Conservation (phyloP, 139 green algal genomes). For the Auxenochlorella pyrenoidosa region DNA sequence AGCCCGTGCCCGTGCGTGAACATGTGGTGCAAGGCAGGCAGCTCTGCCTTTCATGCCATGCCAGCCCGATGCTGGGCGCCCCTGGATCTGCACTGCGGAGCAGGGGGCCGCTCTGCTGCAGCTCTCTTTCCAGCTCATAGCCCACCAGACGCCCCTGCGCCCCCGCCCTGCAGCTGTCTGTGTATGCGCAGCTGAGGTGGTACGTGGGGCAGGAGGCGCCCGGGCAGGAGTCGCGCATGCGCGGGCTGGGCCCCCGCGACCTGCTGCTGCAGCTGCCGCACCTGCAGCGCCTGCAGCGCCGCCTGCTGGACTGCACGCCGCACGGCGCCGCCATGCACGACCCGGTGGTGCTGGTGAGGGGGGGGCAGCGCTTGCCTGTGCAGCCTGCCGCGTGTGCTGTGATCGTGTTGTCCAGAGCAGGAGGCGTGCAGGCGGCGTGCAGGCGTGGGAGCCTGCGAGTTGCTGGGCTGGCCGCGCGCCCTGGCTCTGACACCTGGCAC, state of each 20-base stretch:
- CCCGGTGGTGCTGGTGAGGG: slow-evolving; percentile 65
- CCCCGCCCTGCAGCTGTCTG: slow-evolving; percentile 52
- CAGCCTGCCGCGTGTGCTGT: not conserved
- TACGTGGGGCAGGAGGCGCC: slow-evolving; percentile 55
- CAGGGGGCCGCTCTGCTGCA: no score
- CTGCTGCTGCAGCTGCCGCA: slow-evolving; percentile 81
- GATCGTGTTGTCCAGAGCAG: not conserved
- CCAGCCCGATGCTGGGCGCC: no score
- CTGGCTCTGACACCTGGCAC: not conserved
- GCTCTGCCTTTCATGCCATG: no score
- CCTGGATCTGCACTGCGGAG: no score
- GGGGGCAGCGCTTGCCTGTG: not conserved
- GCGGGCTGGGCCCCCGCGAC: slow-evolving; percentile 16
- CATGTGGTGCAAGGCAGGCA: no score
- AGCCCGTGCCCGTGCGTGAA: no score
- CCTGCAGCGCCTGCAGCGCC: slow-evolving; percentile 81
- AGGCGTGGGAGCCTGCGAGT: not conserved
- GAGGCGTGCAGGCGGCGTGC: no score
- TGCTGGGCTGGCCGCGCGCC: not conserved
- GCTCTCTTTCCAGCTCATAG: no score
- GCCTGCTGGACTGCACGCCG: slow-evolving; percentile 88
- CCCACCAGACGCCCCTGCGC: no score
- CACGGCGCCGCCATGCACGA: slow-evolving; percentile 73
- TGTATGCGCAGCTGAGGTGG: slow-evolving; percentile 62
- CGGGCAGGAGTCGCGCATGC: slow-evolving; percentile 34